Percentiles rank a stretch among this genome's conserved stretches.
Conservation (phyloP, 768 basidiomycete genomes). For the Steccherinum ochraceum region DNA sequence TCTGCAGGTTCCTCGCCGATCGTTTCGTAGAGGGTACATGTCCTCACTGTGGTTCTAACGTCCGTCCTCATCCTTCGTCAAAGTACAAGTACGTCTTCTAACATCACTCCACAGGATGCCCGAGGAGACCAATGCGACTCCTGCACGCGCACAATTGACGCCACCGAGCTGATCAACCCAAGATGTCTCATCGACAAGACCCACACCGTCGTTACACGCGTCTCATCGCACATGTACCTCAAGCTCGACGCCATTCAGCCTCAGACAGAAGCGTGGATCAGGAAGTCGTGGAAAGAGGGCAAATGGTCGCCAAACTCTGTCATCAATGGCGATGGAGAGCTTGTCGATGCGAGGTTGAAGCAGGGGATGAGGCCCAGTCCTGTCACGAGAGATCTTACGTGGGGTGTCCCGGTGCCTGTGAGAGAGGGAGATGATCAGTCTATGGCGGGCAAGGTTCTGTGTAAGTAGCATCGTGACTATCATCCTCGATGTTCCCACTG, state of each 20-base stretch:
- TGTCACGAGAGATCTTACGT: constrained; percentile 87
- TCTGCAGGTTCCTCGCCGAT: constrained; percentile 88
- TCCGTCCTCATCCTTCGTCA: constrained; percentile 26
- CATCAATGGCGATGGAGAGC: constrained; percentile 80
- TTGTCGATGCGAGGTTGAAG: constrained; percentile 86
- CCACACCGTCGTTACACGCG: constrained; percentile 68
- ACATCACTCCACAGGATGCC: constrained; percentile 59
- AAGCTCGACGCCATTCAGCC: constrained; percentile 80
- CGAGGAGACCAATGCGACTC: constrained; percentile 98
- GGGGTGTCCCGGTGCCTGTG: constrained; percentile 92
- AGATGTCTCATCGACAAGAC: constrained; percentile 83
- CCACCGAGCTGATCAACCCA: constrained; percentile 91
- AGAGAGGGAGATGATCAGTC: constrained; percentile 69
- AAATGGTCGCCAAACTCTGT: constrained; percentile 93
- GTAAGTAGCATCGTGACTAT: constrained; percentile 52
- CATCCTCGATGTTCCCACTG: neutral
- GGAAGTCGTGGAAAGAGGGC: constrained; percentile 67
- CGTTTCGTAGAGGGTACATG: constrained; percentile 98
- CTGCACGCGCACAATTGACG: constrained; percentile 88
- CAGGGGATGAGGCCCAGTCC: constrained; percentile 83
- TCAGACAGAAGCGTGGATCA: constrained; percentile 83
- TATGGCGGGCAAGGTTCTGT: constrained; percentile 93
- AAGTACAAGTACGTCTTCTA: neutral
- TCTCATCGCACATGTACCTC: constrained; percentile 89
- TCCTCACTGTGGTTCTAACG: constrained; percentile 86